phyloP scores from a whole-genome alignment of 108 stramenopile genomes.

The Discostella pseudostelligera region DNA sequence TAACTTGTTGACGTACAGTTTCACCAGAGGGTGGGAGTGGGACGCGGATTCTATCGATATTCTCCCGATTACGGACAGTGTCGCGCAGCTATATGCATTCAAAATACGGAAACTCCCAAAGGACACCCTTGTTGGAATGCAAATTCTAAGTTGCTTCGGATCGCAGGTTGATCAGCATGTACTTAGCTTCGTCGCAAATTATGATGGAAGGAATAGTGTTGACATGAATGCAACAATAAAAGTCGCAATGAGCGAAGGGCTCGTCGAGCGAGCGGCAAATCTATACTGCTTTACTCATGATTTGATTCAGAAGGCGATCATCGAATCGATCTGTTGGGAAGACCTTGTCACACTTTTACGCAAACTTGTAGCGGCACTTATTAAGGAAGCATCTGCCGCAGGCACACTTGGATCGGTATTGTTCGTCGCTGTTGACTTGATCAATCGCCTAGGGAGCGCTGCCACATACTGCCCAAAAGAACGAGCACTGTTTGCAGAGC shows the following conservation, averaged over 20 bases:
- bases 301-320: constrained; percentile 17
- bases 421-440: constrained; percentile 22
- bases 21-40: constrained; percentile 14
- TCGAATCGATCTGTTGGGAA: constrained; percentile 2
- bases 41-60: constrained; percentile 11
- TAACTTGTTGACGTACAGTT: constrained; percentile 9
- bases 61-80: constrained; percentile 7
- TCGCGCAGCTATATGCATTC: constrained; percentile 7
- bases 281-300: constrained; percentile 15
- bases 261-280: constrained; percentile 10
- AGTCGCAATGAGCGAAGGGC: neutral
- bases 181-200: constrained; percentile 10
- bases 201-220: constrained; percentile 6
- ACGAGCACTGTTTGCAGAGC: constrained; percentile 10
- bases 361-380: constrained; percentile 8
- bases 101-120: constrained; percentile 16
- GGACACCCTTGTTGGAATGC: constrained; percentile 4
- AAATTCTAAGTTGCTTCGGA: constrained; percentile 19
- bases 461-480: constrained; percentile 2
- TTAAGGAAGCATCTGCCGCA: constrained; percentile 11
- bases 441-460: constrained; percentile 11
- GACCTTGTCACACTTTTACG: constrained; percentile 1
- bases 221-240: constrained; percentile 10
- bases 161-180: constrained; percentile 6
- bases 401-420: constrained; percentile 4